phyloP scores from a whole-genome alignment of 192 early-diverging fungal genomes.

The Coemansia sp. region DNA sequence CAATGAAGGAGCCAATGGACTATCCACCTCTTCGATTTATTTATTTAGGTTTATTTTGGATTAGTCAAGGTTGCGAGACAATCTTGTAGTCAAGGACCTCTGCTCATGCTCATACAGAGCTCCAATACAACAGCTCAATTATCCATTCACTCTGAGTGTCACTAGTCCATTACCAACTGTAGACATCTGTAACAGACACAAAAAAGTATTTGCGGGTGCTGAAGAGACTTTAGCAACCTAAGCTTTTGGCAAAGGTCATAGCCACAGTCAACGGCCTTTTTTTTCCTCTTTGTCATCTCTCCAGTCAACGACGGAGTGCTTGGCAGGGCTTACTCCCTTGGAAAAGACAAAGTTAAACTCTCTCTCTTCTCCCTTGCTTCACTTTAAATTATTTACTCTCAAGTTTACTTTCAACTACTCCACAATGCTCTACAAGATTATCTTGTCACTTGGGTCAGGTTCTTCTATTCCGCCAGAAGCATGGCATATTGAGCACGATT shows the following conservation, averaged over 20 bases:
- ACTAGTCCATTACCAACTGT: no score
- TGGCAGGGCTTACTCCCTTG: no score
- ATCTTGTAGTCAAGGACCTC: no score
- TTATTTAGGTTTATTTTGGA: no score
- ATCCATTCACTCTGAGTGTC: no score
- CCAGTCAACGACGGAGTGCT: neutral
- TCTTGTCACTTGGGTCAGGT: neutral
- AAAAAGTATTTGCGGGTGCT: no score
- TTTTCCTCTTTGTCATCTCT: neutral
- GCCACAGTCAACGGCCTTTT: neutral
- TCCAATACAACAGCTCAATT: no score
- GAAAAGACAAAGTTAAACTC: no score
- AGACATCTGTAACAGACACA: no score
- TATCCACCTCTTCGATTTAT: no score
- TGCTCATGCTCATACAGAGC: no score
- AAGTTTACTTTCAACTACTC: neutral
- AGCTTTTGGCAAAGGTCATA: neutral
- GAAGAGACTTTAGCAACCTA: neutral
- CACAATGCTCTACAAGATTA: neutral
- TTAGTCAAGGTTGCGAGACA: no score
- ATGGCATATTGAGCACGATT: conserved; percentile 10
- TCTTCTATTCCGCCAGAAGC: neutral
- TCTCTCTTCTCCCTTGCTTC: neutral
- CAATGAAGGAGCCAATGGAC: neutral
- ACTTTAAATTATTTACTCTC: neutral